Evolutionary conservation across 2,329 filamentous ascomycete genomes (phyloP).

Genomic region (Arthrocladium fulminans): DNA sequence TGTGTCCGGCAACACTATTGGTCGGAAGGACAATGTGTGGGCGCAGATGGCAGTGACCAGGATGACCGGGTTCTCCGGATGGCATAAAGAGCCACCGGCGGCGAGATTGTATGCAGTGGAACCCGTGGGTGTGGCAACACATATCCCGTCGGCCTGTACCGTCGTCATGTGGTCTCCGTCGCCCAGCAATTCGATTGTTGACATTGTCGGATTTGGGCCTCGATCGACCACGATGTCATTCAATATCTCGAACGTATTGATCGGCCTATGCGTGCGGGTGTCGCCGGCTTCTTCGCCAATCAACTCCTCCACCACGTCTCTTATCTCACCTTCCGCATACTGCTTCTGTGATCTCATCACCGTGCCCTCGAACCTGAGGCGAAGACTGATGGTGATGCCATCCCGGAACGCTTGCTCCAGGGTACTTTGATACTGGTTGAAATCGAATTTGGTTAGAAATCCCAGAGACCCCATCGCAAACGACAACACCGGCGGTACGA

Average conservation of each 20-base stretch:
- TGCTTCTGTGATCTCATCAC: constrained; percentile 66
- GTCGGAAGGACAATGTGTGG: constrained; percentile 87
- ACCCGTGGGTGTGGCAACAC: constrained; percentile 87
- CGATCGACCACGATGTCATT: constrained; percentile 97
- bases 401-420: constrained; percentile 65
- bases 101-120: constrained; percentile 94
- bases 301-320: constrained; percentile 80
- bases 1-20: constrained; percentile 93
- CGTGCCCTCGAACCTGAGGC: constrained; percentile 84
- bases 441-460: constrained; percentile 96
- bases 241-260: constrained; percentile 78
- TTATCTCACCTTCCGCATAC: constrained; percentile 30
- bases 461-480: constrained; percentile 91
- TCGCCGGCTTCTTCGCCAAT: constrained; percentile 79
- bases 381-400: constrained; percentile 78
- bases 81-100: constrained; percentile 87
- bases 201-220: constrained; percentile 91
- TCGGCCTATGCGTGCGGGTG: constrained; percentile 73
- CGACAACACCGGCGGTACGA: constrained; percentile 86
- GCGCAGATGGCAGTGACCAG: constrained; percentile 90
- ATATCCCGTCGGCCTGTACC: constrained; percentile 84
- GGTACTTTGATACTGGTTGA: constrained; percentile 60
- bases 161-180: constrained; percentile 95
- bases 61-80: constrained; percentile 94
- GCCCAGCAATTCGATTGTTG: constrained; percentile 81